Conservation (phyloP, 1,284 basidiomycete genomes). For the Sanguinoderma infundibulare region DNA sequence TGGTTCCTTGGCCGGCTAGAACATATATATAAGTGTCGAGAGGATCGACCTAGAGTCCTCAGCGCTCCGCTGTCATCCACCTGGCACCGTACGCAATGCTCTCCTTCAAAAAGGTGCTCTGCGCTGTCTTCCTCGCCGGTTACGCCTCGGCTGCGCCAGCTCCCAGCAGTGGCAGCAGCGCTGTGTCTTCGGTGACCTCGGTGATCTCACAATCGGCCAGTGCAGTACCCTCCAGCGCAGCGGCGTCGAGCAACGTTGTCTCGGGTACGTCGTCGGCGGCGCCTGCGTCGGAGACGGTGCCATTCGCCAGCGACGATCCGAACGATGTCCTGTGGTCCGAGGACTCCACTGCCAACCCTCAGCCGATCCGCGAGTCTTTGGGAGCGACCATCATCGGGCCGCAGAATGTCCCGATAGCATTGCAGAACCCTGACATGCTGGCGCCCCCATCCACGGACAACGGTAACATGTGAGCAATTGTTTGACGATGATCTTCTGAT, state of each 20-base stretch:
- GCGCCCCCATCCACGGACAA: slow-evolving; percentile 70
- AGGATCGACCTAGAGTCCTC: background rate
- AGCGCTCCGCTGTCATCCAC: slow-evolving; percentile 23
- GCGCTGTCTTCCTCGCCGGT: slow-evolving; percentile 24
- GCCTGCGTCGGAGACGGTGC: slow-evolving; percentile 40
- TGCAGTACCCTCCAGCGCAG: slow-evolving; percentile 4
- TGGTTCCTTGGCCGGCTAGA: background rate
- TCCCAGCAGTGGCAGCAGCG: slow-evolving; percentile 12
- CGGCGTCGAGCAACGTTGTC: slow-evolving; percentile 1
- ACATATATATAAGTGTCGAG: slow-evolving; percentile 16
- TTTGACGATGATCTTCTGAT: background rate
- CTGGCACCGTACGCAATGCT: slow-evolving; percentile 19
- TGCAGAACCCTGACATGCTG: slow-evolving; percentile 65
- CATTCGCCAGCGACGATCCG: slow-evolving; percentile 53
- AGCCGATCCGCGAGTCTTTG: slow-evolving; percentile 43
- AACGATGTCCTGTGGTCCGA: slow-evolving; percentile 49
- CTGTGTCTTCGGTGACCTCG: slow-evolving; percentile 12
- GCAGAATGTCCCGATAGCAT: slow-evolving; percentile 53
- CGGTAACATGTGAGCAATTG: slow-evolving; percentile 56
- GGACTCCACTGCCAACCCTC: slow-evolving; percentile 31
- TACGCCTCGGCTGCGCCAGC: slow-evolving; percentile 22
- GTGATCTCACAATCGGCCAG: slow-evolving; percentile 4
- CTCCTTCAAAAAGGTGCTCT: slow-evolving; percentile 27
- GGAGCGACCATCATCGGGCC: slow-evolving; percentile 63
- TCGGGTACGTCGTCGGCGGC: slow-evolving; percentile 14